Evolutionary conservation across 2,329 filamentous ascomycete genomes (phyloP).

Genomic region (Decorospora gaudefroyi): DNA sequence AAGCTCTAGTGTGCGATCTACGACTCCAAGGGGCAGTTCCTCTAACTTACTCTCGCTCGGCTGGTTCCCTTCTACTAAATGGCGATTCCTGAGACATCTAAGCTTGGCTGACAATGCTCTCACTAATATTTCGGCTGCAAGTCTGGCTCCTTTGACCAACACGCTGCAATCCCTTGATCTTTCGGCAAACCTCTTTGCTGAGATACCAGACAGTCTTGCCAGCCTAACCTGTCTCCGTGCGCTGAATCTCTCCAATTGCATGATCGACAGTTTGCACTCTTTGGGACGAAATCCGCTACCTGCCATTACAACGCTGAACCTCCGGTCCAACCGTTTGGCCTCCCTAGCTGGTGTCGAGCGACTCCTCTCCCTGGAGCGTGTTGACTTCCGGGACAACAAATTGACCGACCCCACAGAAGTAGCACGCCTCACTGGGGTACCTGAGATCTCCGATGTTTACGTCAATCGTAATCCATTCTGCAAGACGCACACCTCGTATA

Average conservation of each 20-base stretch:
- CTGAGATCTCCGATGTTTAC: constrained; percentile 90
- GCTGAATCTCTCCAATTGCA: constrained; percentile 92
- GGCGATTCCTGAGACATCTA: constrained; percentile 91
- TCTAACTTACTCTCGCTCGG: constrained; percentile 75
- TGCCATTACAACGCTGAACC: constrained; percentile 89
- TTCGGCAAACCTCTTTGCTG: constrained; percentile 89
- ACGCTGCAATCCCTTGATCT: constrained; percentile 91
- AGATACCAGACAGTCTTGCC: constrained; percentile 89
- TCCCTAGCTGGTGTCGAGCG: constrained; percentile 90
- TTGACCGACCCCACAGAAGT: constrained; percentile 90
- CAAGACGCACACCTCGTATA: constrained; percentile 81
- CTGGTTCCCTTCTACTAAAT: constrained; percentile 81
- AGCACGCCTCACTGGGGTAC: constrained; percentile 84
- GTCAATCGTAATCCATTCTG: constrained; percentile 91
- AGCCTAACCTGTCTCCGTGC: constrained; percentile 85
- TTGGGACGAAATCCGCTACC: constrained; percentile 83
- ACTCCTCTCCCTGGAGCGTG: constrained; percentile 81
- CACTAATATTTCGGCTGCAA: constrained; percentile 74
- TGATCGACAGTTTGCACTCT: constrained; percentile 94
- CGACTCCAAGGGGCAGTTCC: constrained; percentile 66
- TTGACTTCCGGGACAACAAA: constrained; percentile 89
- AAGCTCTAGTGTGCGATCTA: constrained; percentile 70
- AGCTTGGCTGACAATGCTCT: constrained; percentile 90
- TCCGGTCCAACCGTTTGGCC: constrained; percentile 83
- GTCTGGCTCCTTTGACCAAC: constrained; percentile 80